phyloP scores from a whole-genome alignment of 257 asterid species.

The Solanum piurae region DNA sequence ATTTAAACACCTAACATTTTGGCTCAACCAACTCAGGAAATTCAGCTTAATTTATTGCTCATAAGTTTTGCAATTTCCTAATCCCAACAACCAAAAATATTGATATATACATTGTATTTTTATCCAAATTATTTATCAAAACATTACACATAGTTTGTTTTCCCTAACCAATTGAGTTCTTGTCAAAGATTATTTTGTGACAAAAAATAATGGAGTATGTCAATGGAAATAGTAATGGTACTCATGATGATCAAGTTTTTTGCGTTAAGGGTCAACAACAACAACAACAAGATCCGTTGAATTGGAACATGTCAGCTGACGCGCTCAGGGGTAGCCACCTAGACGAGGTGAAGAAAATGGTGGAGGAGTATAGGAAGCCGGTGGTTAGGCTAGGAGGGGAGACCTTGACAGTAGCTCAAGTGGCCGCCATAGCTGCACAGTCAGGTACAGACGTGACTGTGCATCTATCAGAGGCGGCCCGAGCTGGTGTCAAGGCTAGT shows the following conservation, averaged over 20 bases:
- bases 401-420: conserved; percentile 26
- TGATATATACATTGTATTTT: background rate
- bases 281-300: conserved; percentile 14
- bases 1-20: conserved; percentile 18
- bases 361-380: conserved; percentile 22
- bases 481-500: conserved; percentile 30
- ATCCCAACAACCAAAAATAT: background rate
- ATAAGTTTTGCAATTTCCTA: conserved; percentile 24
- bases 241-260: background rate
- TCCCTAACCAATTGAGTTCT: background rate
- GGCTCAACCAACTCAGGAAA: conserved; percentile 28
- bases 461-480: conserved; percentile 26
- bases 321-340: conserved; percentile 27
- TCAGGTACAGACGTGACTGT: conserved; percentile 7
- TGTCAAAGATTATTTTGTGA: background rate
- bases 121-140: background rate
- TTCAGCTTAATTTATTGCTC: conserved; percentile 9
- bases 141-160: background rate
- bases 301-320: conserved; percentile 32
- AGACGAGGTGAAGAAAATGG: conserved; percentile 25
- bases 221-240: background rate
- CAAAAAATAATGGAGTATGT: background rate
- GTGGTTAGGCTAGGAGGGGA: conserved; percentile 25
- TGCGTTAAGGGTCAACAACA: background rate
- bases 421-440: conserved; percentile 23